phyloP scores from a whole-genome alignment of 2,329 filamentous ascomycete species.

The Xylariaceae sp. region DNA sequence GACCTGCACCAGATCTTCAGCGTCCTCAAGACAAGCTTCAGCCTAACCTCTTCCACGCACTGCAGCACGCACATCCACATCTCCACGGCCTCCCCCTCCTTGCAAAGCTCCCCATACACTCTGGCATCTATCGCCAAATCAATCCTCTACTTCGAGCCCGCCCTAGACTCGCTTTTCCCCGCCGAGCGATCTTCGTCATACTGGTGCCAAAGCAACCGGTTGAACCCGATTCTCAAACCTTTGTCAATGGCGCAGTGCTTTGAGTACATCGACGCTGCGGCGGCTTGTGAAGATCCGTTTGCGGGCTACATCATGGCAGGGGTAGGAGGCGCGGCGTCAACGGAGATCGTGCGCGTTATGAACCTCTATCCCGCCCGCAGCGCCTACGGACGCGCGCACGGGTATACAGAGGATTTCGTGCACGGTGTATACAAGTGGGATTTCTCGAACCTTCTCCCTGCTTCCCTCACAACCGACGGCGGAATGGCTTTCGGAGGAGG shows the following conservation, averaged over 20 bases:
- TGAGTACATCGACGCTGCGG: slow-evolving; percentile 21
- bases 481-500: too few relatives aligned
- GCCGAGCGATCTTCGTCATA: slow-evolving; percentile 25
- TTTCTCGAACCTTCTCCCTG: slow-evolving; percentile 28
- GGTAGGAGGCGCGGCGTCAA: neutral
- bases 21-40: slow-evolving; percentile 24
- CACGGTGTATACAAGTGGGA: slow-evolving; percentile 40
- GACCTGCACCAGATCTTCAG: slow-evolving; percentile 32
- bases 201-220: slow-evolving; percentile 36
- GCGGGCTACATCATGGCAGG: too few relatives aligned
- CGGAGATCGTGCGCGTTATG: slow-evolving; percentile 28
- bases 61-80: slow-evolving; percentile 39
- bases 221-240: slow-evolving; percentile 22
- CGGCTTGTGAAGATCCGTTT: too few relatives aligned
- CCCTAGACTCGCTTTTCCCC: slow-evolving; percentile 31
- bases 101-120: slow-evolving; percentile 21
- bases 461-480: neutral
- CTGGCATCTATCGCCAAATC: slow-evolving; percentile 31
- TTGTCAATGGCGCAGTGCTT: slow-evolving; percentile 24
- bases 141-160: slow-evolving; percentile 33
- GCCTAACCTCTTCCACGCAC: slow-evolving; percentile 22
- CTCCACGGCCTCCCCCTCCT: slow-evolving; percentile 22
- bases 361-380: slow-evolving; percentile 31
- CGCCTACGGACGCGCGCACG: slow-evolving; percentile 29
- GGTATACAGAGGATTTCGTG: slow-evolving; percentile 33